Base-by-base conservation (phyloP, 2,329 filamentous ascomycete genomes). In the Pseudogymnoascus sp. region DNA sequence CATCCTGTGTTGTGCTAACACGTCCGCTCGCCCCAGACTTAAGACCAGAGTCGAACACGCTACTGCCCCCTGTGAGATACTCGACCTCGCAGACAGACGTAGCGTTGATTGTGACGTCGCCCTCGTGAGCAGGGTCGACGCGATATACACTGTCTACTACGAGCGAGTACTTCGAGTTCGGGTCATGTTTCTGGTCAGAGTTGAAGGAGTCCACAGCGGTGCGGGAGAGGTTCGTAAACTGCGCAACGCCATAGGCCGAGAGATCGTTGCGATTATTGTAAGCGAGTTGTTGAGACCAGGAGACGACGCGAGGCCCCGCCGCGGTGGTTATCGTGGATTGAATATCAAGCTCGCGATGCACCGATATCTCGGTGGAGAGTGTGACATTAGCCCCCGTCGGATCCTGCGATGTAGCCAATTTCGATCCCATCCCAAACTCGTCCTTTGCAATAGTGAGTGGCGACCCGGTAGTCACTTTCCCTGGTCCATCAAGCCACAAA, bases 401-500 rank as follows among this genome's bases (percentile, higher is more conserved):
- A 38, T 77, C 73, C 57, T 76, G 74, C 1, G 71, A 75, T n/a
- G 81, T 67, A 3, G 68, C 64, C 47, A 83, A 83, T 2, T 76
- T 77, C n/a, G 86, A 70, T 1, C 70, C 63, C 61, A 88, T 79
- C 2, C 67, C 69, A 0, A 84, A 82, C 1, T 62, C 73, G 38
- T 61, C 66, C 41, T 62, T 64, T 4, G 66, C 60, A 12, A 77
- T 64, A 1, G 37, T 69, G 1, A 76, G 76, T 9, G 69, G 50
- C 1, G 67, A 70, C 11, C 81, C 82, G 1, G 79, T 84, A 0
- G 84, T 85, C 60, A 83, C 70, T 16, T 77, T 79, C 7, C 71
- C 74, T 6, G 71, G 69, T 2, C 74, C 65, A 4, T 87, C 84
- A 0, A 87, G 77, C 84, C 89, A 94, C n/a, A 91, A 67, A 70